Base-by-base conservation (phyloP, 1,139 yeast species). In the Saccharomyces hybrid region DNA sequence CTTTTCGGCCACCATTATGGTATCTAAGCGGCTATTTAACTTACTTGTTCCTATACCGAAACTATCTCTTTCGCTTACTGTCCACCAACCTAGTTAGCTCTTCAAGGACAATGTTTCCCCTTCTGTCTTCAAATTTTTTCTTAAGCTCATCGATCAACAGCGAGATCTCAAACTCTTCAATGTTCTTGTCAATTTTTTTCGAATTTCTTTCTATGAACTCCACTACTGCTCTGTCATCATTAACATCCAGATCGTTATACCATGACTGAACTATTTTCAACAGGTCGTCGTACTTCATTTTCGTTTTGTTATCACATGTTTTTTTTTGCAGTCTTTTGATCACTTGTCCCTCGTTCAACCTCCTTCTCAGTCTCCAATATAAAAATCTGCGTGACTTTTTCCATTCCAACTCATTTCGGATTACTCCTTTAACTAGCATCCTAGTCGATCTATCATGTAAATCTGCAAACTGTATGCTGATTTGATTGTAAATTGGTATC, bases 301-400 rank as follows among this genome's bases (percentile, higher is more conserved):
- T 77, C 71, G 90, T 82, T 48, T 81, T 78, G 49, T 88, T 80
- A 52, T 73, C 68, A 54, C 84, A 79, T 57, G 85, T 71, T 59
- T 83, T 85, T 57, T 81, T 84, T 54, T 83, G 82, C 65, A 91
- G 81, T 67, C 88, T 80, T 71, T 81, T 84, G 71, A 88, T 77
- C 67, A 91, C 78, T 72, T 89, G 88, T 71, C 89, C 96, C 75
- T 93, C 98, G 71, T 88, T 85, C 73, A 95, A 78, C 75, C 97
- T 88, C 76, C 99, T 87, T 76, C 97, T 89, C 61, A 89, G 82
- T 75, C 99, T 85, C 99, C 99, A 93, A 93, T 89, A 93, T 83
- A 93, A 95, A 82, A 81, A 88, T 67, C 98, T 83, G 77, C 99
- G 88, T 32, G 98, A 82, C 54, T 90, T 80, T 49, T 73, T 73